phyloP scores from a whole-genome alignment of 2,329 filamentous ascomycete genomes.

The Graphilbum fragrans region DNA sequence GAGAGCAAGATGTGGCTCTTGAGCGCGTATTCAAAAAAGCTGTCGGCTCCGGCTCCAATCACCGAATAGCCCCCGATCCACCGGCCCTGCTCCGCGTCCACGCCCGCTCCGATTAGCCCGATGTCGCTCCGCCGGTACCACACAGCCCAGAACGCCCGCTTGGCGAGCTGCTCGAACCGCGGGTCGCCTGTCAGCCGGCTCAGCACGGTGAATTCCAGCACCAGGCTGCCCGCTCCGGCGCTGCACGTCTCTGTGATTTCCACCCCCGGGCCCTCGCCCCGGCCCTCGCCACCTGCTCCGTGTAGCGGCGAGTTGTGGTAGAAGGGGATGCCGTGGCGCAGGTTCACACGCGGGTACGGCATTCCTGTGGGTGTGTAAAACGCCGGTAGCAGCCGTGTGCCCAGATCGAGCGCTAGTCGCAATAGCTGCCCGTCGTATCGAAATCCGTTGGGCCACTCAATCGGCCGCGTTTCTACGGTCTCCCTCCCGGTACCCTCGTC shows the following conservation, averaged over 20 bases:
- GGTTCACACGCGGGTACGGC: slow-evolving; percentile 88
- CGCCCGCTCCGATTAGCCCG: slow-evolving; percentile 78
- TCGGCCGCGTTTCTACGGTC: slow-evolving; percentile 27
- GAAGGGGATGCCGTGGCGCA: slow-evolving; percentile 77
- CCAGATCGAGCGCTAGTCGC: slow-evolving; percentile 78
- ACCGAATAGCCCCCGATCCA: slow-evolving; percentile 88
- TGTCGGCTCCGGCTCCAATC: slow-evolving; percentile 92
- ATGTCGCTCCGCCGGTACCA: slow-evolving; percentile 80
- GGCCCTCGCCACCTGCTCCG: slow-evolving; percentile 22
- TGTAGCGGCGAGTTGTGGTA: slow-evolving; percentile 79
- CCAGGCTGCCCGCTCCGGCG: slow-evolving; percentile 88
- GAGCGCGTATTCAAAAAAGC: slow-evolving; percentile 96
- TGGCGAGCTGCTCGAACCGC: slow-evolving; percentile 81
- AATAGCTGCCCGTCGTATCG: slow-evolving; percentile 82
- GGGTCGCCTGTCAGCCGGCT: slow-evolving; percentile 77
- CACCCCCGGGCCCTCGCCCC: slow-evolving; percentile 26
- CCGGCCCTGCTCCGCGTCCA: slow-evolving; percentile 75
- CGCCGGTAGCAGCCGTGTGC: slow-evolving; percentile 71
- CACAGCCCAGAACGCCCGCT: slow-evolving; percentile 94
- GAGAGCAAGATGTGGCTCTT: slow-evolving; percentile 90
- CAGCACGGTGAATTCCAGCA: slow-evolving; percentile 84
- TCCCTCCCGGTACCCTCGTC: not conserved
- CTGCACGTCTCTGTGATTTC: slow-evolving; percentile 96
- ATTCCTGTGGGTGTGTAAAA: slow-evolving; percentile 87
- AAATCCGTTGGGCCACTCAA: slow-evolving; percentile 65